phyloP scores from a whole-genome alignment of 1,284 basidiomycete genomes.

The Filobasidium uniguttulatum region DNA sequence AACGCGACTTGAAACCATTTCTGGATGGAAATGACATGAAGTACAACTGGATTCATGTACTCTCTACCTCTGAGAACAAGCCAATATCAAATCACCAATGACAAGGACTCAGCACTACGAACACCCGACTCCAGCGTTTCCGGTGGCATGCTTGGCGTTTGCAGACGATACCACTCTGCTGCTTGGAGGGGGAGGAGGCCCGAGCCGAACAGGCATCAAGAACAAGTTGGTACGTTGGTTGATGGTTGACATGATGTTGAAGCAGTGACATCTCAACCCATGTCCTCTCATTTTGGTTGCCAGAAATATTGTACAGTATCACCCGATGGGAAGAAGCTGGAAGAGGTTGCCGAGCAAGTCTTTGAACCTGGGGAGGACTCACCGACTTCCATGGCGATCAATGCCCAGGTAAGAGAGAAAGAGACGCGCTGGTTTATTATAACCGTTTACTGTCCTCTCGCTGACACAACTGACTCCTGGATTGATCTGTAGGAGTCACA shows the following conservation, averaged over 20 bases:
- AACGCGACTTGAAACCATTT: too few species aligned
- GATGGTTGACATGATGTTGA: not conserved
- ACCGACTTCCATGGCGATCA: conserved; percentile 78
- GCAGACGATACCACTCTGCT: conserved; percentile 57
- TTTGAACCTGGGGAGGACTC: conserved; percentile 71
- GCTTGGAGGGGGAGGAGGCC: conserved; percentile 79
- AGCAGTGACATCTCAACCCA: not conserved
- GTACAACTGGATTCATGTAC: not conserved
- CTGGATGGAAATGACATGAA: too few species aligned
- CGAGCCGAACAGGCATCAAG: conserved; percentile 65
- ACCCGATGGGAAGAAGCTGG: conserved; percentile 45
- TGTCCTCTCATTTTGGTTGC: not conserved
- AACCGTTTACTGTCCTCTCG: conserved; percentile 9
- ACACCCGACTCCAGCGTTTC: conserved; percentile 63
- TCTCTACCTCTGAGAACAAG: too few species aligned
- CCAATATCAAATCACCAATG: too few species aligned
- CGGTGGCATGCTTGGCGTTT: conserved; percentile 79
- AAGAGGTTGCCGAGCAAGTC: conserved; percentile 53
- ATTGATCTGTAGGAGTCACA: conserved; percentile 37
- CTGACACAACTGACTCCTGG: conserved; percentile 20
- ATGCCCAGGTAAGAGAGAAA: conserved; percentile 50
- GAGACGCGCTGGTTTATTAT: too few species aligned
- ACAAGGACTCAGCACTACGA: conserved; percentile 67
- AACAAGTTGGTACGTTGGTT: conserved; percentile 65
- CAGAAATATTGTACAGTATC: conserved; percentile 49